These are phyloP conservation scores for Globisporangium radiosum DNA, from an alignment of 352 stramenopile genomes.

Conservation along the genomic window DNA sequence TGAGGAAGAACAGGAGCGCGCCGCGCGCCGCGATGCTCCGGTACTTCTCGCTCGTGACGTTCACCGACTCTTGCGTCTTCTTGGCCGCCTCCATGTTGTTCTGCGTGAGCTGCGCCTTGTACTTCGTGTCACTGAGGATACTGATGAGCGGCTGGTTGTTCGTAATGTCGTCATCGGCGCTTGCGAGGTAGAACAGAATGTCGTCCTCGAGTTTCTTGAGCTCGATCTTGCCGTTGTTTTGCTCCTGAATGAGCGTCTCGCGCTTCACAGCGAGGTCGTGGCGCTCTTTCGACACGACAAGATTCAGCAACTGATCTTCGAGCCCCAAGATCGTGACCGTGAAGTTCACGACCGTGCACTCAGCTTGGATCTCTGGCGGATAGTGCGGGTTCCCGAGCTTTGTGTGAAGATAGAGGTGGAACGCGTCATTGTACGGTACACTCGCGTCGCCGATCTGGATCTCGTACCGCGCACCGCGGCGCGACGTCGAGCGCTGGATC, in stretches of 20 bases:
- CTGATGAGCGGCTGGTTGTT: conserved; percentile 96
- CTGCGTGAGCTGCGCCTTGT: conserved; percentile 87
- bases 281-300: conserved; percentile 91
- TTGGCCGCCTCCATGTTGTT: conserved; percentile 92
- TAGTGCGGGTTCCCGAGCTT: conserved; percentile 94
- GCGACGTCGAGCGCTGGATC: conserved; percentile 92
- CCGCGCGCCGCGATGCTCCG: conserved; percentile 90
- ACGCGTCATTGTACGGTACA: conserved; percentile 92
- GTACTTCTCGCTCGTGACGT: conserved; percentile 94
- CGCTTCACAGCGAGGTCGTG: conserved; percentile 75
- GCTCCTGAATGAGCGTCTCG: conserved; percentile 91
- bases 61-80: conserved; percentile 90
- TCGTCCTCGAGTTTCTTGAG: conserved; percentile 95
- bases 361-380: conserved; percentile 92
- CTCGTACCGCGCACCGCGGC: conserved; percentile 89
- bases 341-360: conserved; percentile 95
- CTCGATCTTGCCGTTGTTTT: conserved; percentile 95
- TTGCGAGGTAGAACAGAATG: conserved; percentile 93
- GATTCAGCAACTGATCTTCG: conserved; percentile 90
- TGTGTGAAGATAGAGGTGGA: conserved; percentile 93
- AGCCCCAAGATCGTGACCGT: conserved; percentile 90
- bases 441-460: conserved; percentile 94
- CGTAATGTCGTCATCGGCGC: conserved; percentile 94
- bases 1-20: conserved; percentile 94
- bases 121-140: conserved; percentile 93